phyloP scores from a whole-genome alignment of 192 early-diverging fungal species.

The Coemansia sp. region DNA sequence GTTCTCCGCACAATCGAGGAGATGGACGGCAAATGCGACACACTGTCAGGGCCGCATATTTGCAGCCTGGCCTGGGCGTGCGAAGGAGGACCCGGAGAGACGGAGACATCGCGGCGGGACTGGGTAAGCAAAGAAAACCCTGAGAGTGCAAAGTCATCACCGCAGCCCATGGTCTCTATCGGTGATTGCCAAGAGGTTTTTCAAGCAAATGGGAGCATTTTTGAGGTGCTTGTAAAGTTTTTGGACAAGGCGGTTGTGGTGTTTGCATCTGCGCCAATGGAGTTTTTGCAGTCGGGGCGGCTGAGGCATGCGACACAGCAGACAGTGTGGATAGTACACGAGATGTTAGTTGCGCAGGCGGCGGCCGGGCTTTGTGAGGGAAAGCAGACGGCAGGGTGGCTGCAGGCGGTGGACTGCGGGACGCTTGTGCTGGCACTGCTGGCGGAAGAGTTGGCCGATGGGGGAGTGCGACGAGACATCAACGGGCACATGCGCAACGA shows the following conservation, averaged over 20 bases:
- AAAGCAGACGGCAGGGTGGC: not conserved
- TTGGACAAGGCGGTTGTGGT: not conserved
- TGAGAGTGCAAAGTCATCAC: not conserved
- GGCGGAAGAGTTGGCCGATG: conserved; percentile 4
- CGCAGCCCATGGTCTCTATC: not conserved
- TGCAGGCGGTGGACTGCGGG: conserved; percentile 4
- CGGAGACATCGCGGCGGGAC: not conserved
- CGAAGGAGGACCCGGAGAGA: not conserved
- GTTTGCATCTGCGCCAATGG: conserved; percentile 4
- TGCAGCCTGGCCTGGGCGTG: not conserved
- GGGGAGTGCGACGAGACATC: not conserved
- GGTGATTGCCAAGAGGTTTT: conserved; percentile 14
- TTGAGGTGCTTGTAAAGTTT: conserved; percentile 38
- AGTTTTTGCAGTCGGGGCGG: not conserved
- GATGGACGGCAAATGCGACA: not conserved
- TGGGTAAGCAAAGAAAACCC: no score
- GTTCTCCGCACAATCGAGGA: not conserved
- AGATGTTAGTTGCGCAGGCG: conserved; percentile 19
- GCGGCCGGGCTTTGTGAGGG: not conserved
- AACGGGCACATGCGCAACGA: conserved; percentile 17
- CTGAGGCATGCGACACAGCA: conserved; percentile 13
- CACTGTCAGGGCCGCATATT: not conserved
- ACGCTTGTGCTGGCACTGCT: conserved; percentile 23
- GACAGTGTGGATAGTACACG: conserved; percentile 13
- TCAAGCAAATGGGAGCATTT: conserved; percentile 15